These are phyloP conservation scores for Capsella rubella DNA, from an alignment of 441 rosid genomes.

Conservation along the genomic window DNA sequence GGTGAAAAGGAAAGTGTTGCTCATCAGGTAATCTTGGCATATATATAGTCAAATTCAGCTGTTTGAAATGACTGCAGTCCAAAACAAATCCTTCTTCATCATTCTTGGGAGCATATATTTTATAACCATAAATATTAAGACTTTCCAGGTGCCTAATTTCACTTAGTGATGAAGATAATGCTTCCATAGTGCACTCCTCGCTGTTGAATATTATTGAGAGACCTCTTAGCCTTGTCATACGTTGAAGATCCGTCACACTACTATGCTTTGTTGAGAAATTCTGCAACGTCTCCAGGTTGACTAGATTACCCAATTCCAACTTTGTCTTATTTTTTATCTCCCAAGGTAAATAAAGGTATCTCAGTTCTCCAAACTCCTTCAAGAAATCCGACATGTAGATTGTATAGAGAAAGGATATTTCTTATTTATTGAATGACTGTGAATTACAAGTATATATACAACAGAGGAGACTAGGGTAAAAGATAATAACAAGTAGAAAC, in stretches of 20 bases:
- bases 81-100: background rate
- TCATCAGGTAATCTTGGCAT: slow-evolving; percentile 15
- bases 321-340: background rate
- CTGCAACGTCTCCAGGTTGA: background rate
- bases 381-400: slow-evolving; percentile 2
- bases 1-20: slow-evolving; percentile 7
- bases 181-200: background rate
- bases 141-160: background rate
- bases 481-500: no score
- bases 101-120: background rate
- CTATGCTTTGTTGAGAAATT: background rate
- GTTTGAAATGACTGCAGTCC: background rate
- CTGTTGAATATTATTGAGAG: background rate
- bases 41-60: background rate
- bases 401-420: no score
- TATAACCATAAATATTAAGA: background rate
- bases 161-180: slow-evolving; percentile 13
- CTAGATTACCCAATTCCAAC: slow-evolving; percentile 22
- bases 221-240: background rate
- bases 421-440: no score
- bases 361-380: slow-evolving; percentile 12
- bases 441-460: no score
- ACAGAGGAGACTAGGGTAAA: no score
- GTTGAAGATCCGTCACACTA: background rate
- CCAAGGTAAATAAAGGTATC: background rate